phyloP scores from a whole-genome alignment of 805 yeast genomes.

The Myxozyma nipponensis region DNA sequence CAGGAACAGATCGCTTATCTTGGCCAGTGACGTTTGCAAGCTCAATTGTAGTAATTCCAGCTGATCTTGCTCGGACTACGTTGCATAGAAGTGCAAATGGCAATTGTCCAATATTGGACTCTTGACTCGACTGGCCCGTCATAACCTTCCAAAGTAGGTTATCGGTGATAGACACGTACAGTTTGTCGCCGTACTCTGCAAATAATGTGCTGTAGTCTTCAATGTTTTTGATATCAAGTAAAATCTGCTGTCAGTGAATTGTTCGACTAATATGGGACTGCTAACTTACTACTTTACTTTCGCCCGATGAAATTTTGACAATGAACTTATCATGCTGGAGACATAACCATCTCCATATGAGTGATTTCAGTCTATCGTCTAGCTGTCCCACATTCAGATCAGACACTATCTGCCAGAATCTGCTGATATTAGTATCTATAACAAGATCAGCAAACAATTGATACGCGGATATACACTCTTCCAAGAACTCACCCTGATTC shows the following conservation, averaged over 20 bases:
- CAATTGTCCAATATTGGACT: slow-evolving; percentile 34
- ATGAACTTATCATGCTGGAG: slow-evolving; percentile 24
- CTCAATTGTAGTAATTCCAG: slow-evolving; percentile 39
- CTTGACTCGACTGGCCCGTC: slow-evolving; percentile 36
- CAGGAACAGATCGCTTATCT: slow-evolving; percentile 41
- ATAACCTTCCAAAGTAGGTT: slow-evolving; percentile 38
- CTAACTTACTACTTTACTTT: slow-evolving; percentile 7
- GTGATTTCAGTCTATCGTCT: slow-evolving; percentile 27
- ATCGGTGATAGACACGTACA: slow-evolving; percentile 34
- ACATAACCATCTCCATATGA: slow-evolving; percentile 34
- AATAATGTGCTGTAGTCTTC: slow-evolving; percentile 13
- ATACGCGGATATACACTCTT: background rate
- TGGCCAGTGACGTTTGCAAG: slow-evolving; percentile 39
- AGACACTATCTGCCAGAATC: slow-evolving; percentile 31
- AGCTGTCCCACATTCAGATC: slow-evolving; percentile 6
- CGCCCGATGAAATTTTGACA: slow-evolving; percentile 14
- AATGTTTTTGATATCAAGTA: slow-evolving; percentile 5
- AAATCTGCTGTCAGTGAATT: slow-evolving; percentile 1
- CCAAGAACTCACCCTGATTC: slow-evolving; percentile 31
- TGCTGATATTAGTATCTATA: slow-evolving; percentile 31
- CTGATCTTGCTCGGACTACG: slow-evolving; percentile 41
- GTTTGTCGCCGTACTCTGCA: slow-evolving; percentile 16
- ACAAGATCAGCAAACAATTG: background rate
- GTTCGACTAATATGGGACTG: background rate
- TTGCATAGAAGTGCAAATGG: slow-evolving; percentile 41